Conservation (phyloP, 2,329 filamentous ascomycete genomes). For the Emmonsiellopsis sp. region DNA sequence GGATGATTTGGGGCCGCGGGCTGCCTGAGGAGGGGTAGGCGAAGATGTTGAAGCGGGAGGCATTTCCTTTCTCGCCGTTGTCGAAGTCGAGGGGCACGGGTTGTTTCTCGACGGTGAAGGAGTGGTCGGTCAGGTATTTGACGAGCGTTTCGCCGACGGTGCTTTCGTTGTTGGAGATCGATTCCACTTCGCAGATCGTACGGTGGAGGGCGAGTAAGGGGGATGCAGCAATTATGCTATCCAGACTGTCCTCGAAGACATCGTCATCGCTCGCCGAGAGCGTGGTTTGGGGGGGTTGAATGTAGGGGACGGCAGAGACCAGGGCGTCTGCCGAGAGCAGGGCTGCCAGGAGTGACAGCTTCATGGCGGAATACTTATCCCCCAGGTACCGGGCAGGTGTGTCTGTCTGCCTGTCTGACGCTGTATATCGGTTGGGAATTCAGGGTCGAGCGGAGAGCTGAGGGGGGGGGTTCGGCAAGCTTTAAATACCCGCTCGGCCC, state of each 20-base stretch:
- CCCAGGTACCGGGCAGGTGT: background rate
- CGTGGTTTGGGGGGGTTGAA: background rate
- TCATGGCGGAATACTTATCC: background rate
- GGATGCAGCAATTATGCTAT: slow-evolving; percentile 30
- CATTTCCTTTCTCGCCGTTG: slow-evolving; percentile 9
- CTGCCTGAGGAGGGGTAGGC: slow-evolving; percentile 41
- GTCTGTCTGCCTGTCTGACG: background rate
- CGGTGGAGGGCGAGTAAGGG: slow-evolving; percentile 63
- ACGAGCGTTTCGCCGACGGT: slow-evolving; percentile 59
- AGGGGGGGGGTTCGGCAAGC: too few species aligned
- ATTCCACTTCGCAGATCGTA: slow-evolving; percentile 63
- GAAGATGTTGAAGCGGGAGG: slow-evolving; percentile 61
- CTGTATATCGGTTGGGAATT: too few species aligned
- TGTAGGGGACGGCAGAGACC: background rate
- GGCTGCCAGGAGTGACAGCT: background rate
- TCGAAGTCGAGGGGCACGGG: slow-evolving; percentile 21
- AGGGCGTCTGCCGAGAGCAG: background rate
- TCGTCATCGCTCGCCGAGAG: background rate
- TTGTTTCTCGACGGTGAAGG: slow-evolving; percentile 56
- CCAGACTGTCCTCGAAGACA: slow-evolving; percentile 8
- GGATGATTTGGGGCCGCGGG: slow-evolving; percentile 25
- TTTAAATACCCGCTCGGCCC: too few species aligned
- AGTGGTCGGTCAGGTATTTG: slow-evolving; percentile 51
- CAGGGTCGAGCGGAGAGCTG: too few species aligned
- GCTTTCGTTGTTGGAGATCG: slow-evolving; percentile 60